A percentile compares a stretch with the other conserved stretches of the same genome.
These are phyloP conservation scores for Glycine tomentella DNA, from an alignment of 306 rosid species.

Conservation along the genomic window DNA sequence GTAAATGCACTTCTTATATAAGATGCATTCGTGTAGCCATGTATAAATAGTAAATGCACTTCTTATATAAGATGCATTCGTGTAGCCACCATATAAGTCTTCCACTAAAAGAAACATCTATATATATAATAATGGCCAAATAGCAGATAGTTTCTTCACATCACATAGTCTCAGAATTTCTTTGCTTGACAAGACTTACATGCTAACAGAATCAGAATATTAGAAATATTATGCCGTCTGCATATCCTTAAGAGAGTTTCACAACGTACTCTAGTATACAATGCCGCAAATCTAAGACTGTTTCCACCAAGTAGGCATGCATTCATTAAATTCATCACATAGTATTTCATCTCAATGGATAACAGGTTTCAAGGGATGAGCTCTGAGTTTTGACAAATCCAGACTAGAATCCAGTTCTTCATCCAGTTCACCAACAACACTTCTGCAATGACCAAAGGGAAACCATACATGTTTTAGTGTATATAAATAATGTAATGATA, in stretches of 20 bases:
- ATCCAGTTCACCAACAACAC: constrained; percentile 95
- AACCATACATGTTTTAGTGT: not conserved
- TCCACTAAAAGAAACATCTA: not conserved
- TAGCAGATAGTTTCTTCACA: constrained; percentile 4
- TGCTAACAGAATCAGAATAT: constrained; percentile 30
- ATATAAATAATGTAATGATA: too few relatives aligned
- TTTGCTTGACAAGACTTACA: constrained; percentile 26
- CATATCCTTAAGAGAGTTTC: constrained; percentile 22
- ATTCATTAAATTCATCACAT: constrained; percentile 7
- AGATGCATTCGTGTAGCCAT: too few relatives aligned
- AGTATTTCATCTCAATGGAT: constrained; percentile 66
- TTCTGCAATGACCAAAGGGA: constrained; percentile 64
- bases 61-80: not conserved
- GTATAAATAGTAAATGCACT: too few relatives aligned
- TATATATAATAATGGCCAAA: not conserved
- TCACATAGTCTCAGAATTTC: constrained; percentile 5
- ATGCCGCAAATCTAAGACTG: constrained; percentile 29
- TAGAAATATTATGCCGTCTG: not conserved
- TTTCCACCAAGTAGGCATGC: constrained; percentile 23
- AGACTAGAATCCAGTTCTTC: constrained; percentile 86
- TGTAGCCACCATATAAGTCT: not conserved
- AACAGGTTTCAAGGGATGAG: constrained; percentile 91
- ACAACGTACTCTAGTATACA: not conserved
- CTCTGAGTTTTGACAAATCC: constrained; percentile 83
- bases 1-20: too few relatives aligned